A percentile compares a stretch with the other conserved stretches of the same genome.
Conservation (phyloP, 2,329 filamentous ascomycete species). For the Botrytis fragariae region DNA sequence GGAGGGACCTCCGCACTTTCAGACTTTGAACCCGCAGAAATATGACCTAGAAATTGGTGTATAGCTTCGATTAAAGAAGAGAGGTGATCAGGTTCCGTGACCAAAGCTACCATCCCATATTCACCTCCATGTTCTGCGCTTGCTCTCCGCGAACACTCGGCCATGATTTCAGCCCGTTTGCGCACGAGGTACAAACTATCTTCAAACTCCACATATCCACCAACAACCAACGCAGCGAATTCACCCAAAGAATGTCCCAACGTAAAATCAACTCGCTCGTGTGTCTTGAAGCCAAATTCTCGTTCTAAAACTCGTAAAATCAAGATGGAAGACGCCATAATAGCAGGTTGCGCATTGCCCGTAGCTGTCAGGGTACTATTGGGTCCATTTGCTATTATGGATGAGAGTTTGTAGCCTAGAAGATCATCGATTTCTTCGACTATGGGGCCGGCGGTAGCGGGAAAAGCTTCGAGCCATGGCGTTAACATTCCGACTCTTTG, state of each 20-base stretch:
- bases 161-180: slow-evolving; percentile 79
- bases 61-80: slow-evolving; percentile 68
- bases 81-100: slow-evolving; percentile 81
- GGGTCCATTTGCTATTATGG: slow-evolving; percentile 76
- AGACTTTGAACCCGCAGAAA: slow-evolving; percentile 61
- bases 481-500: slow-evolving; percentile 85
- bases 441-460: slow-evolving; percentile 69
- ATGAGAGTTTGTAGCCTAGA: slow-evolving; percentile 71
- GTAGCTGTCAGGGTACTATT: slow-evolving; percentile 75
- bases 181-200: slow-evolving; percentile 78
- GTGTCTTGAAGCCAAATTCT: slow-evolving; percentile 75
- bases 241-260: slow-evolving; percentile 91
- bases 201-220: slow-evolving; percentile 72
- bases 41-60: slow-evolving; percentile 72
- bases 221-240: slow-evolving; percentile 85
- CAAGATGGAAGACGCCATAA: slow-evolving; percentile 91
- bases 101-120: slow-evolving; percentile 91
- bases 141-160: slow-evolving; percentile 67
- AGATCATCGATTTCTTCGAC: slow-evolving; percentile 82
- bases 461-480: slow-evolving; percentile 85
- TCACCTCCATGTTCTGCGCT: slow-evolving; percentile 68
- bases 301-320: slow-evolving; percentile 83
- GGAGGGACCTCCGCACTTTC: slow-evolving; percentile 68
- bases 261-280: slow-evolving; percentile 73
- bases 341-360: slow-evolving; percentile 87